Percentiles rank a stretch among this genome's conserved stretches.
phyloP scores from a whole-genome alignment of 352 stramenopile species.

The Globisporangium rhizosaccharum region DNA sequence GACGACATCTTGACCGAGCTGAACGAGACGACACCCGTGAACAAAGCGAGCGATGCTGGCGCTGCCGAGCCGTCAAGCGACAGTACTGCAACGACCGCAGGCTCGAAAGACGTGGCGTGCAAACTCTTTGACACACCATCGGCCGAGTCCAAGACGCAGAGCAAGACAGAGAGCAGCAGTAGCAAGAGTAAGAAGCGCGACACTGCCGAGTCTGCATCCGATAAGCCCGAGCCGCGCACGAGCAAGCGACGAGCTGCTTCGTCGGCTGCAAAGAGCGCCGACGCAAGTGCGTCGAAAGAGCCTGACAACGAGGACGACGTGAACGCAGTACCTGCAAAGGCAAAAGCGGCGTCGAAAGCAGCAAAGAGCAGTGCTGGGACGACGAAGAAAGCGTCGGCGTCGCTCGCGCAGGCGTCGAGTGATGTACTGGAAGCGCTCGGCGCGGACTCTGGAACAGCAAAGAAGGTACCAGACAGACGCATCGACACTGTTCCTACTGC shows the following conservation, averaged over 20 bases:
- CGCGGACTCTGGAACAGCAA: not conserved
- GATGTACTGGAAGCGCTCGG: constrained; percentile 8
- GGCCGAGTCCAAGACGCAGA: constrained; percentile 15
- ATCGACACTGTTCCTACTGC: not conserved
- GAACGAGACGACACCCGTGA: constrained; percentile 33
- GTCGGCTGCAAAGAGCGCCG: not conserved
- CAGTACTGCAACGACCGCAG: constrained; percentile 3
- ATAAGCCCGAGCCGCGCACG: constrained; percentile 30
- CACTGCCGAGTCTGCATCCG: constrained; percentile 11
- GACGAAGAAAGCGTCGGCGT: constrained; percentile 18
- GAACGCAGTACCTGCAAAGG: constrained; percentile 3
- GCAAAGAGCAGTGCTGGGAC: constrained; percentile 19
- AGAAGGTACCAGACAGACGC: constrained; percentile 4
- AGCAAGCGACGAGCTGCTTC: constrained; percentile 16
- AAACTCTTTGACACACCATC: constrained; percentile 61
- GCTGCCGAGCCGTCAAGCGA: constrained; percentile 1
- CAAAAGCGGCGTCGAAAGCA: constrained; percentile 2
- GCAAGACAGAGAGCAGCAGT: not conserved
- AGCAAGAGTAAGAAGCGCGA: constrained; percentile 5
- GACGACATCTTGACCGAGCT: constrained; percentile 53
- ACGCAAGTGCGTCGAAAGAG: constrained; percentile 7
- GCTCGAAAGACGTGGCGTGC: constrained; percentile 28
- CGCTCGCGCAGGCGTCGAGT: constrained; percentile 3
- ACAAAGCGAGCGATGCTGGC: constrained; percentile 25
- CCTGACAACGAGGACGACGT: constrained; percentile 22